These are phyloP conservation scores for Melampsora larici-populina DNA, from an alignment of 1,284 basidiomycete species.

Conservation along the genomic window DNA sequence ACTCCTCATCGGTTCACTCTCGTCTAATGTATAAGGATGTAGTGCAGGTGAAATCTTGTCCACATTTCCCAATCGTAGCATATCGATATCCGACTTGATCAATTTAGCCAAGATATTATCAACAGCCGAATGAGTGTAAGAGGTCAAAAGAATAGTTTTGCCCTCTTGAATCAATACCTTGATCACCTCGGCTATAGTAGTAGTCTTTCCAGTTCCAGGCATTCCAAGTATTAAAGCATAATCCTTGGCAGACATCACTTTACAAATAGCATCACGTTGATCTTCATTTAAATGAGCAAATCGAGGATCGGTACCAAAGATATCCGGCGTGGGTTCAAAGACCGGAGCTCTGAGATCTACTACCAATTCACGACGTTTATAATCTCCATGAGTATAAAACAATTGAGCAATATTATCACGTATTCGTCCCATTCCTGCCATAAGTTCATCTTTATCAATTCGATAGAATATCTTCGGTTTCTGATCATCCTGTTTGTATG, in stretches of 20 bases:
- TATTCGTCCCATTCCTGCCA: slow-evolving; percentile 78
- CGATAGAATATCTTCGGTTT: slow-evolving; percentile 64
- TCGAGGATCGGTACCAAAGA: slow-evolving; percentile 18
- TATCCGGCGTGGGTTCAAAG: slow-evolving; percentile 58
- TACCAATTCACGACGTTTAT: slow-evolving; percentile 65
- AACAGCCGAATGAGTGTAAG: slow-evolving; percentile 96
- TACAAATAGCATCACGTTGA: slow-evolving; percentile 70
- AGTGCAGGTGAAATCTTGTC: slow-evolving; percentile 63
- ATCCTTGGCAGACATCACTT: slow-evolving; percentile 74
- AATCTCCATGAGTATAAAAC: slow-evolving; percentile 68
- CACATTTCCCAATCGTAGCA: slow-evolving; percentile 80
- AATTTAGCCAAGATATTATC: slow-evolving; percentile 84
- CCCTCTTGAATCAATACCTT: slow-evolving; percentile 71
- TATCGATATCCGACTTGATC: slow-evolving; percentile 61
- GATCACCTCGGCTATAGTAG: slow-evolving; percentile 85
- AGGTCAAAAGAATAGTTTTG: slow-evolving; percentile 81
- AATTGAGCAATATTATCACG: slow-evolving; percentile 84
- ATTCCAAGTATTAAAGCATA: slow-evolving; percentile 92
- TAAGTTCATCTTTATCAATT: slow-evolving; percentile 89
- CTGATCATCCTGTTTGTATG: slow-evolving; percentile 7
- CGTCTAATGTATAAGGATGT: slow-evolving; percentile 20
- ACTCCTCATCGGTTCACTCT: slow-evolving; percentile 56
- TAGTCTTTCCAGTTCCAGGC: slow-evolving; percentile 98
- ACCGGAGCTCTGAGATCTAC: slow-evolving; percentile 74
- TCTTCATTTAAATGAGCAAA: slow-evolving; percentile 64